Evolutionary conservation across 352 stramenopile genomes (phyloP), one percentile per base, ranked within the genome.

Genomic region (Thalassiosira hispida): DNA sequence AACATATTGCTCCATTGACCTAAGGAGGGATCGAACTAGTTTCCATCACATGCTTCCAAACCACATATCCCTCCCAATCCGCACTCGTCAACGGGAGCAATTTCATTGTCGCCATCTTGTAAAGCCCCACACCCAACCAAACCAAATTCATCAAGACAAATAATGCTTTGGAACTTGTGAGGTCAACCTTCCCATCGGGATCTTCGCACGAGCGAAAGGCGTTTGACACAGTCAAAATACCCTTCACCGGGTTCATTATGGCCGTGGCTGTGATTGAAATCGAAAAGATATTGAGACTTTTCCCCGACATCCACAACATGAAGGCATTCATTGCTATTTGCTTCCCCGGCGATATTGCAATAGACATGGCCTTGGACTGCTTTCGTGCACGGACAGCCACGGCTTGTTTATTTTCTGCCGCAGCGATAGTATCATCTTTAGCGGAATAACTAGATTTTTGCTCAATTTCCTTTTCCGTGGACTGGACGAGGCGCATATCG

Each of bases 11-110:
- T 11, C 0, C 25, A 0, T 73, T n/a, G 12, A 18, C 31, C 68
- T 31, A 81, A 23, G 88, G 83, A 42, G 88, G 88, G 44, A 94
- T 91, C 53, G 84, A 92, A 59, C 78, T 91, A 29, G 74, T 89
- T 63, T 94, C 88, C 77, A 90, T 79, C 69, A 94, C 85, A 42
- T 94, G 75, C 70, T 94, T 94, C 88, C 88, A 94, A 47, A 91
- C 86, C 38, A 94, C 83, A 38, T 81, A 83, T 65, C 82, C 79
- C 7, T 83, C 79, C 78, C 81, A 94, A 85, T 94, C 88, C 1
- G 88, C 88, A 53, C 82, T 90, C 16, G 88, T 94, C 1, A 88
- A 86, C 3, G 88, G 88, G 2, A 94, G 49, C 70, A 94, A 81
- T 70, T 87, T 79, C 85, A 94, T 92, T 12, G 77, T 84, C 8